Evolutionary conservation across 805 yeast species (phyloP).

Genomic region (Candida anglica): DNA sequence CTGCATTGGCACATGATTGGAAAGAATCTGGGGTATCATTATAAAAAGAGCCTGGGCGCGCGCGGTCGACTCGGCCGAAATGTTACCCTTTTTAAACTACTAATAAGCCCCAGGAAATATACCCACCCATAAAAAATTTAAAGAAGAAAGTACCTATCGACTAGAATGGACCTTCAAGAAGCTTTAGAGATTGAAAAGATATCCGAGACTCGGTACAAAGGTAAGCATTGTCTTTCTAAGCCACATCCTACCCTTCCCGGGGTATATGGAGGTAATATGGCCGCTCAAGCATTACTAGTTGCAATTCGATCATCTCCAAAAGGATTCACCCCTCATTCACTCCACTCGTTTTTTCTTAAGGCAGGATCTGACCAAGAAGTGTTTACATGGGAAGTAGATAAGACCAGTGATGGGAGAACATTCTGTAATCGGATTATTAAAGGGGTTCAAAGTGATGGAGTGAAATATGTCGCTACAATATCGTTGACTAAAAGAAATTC

Average conservation of each 20-base stretch:
- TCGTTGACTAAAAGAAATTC: constrained; percentile 34
- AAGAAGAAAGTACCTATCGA: too few relatives aligned
- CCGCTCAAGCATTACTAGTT: constrained; percentile 32
- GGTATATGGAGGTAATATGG: constrained; percentile 30
- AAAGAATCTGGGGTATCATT: too few relatives aligned
- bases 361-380: constrained; percentile 11
- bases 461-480: constrained; percentile 23
- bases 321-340: constrained; percentile 32
- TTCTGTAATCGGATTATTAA: constrained; percentile 29
- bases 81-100: too few relatives aligned
- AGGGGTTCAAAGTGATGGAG: constrained; percentile 23
- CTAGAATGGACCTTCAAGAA: constrained; percentile 2
- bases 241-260: constrained; percentile 23
- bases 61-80: too few relatives aligned
- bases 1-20: too few relatives aligned
- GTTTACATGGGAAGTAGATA: constrained; percentile 28
- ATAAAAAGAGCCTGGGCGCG: too few relatives aligned
- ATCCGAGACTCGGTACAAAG: constrained; percentile 13
- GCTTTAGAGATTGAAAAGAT: constrained; percentile 16
- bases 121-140: too few relatives aligned
- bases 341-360: constrained; percentile 28
- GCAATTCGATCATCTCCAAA: constrained; percentile 23
- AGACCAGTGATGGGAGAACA: constrained; percentile 30
- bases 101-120: too few relatives aligned
- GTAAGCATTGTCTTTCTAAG: constrained; percentile 23